phyloP scores from a whole-genome alignment of 495 filamentous ascomycete species.

The Aspergillus avenaceus region DNA sequence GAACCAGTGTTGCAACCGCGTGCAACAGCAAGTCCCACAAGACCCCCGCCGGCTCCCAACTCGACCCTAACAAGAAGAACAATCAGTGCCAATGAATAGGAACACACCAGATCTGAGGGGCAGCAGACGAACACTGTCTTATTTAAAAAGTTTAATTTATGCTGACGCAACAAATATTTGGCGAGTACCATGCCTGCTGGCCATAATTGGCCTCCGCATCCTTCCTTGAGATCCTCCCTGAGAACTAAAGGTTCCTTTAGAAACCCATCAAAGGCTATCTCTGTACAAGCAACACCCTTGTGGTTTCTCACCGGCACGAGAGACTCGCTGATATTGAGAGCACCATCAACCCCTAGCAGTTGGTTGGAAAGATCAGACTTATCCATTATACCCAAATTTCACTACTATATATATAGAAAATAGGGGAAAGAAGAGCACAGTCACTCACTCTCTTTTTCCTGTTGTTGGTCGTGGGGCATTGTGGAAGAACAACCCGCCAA shows the following conservation, averaged over 20 bases:
- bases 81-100: background rate
- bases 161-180: constrained; percentile 74
- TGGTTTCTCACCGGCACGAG: constrained; percentile 61
- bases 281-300: constrained; percentile 60
- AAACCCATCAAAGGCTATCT: constrained; percentile 69
- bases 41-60: constrained; percentile 85
- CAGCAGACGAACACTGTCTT: constrained; percentile 67
- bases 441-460: too few relatives aligned
- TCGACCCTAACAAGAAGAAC: constrained; percentile 60
- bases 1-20: constrained; percentile 29
- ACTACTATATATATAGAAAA: too few relatives aligned
- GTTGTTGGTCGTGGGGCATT: too few relatives aligned
- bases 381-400: background rate
- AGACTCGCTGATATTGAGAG: constrained; percentile 54
- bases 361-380: background rate
- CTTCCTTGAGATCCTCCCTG: constrained; percentile 77
- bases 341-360: background rate
- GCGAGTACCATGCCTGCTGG: constrained; percentile 85
- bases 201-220: constrained; percentile 92
- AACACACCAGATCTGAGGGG: background rate
- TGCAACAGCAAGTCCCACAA: constrained; percentile 60
- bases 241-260: constrained; percentile 65
- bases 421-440: too few relatives aligned
- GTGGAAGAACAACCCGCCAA: too few relatives aligned
- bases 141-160: constrained; percentile 52